phyloP scores from a whole-genome alignment of 2,329 filamentous ascomycete species.

The Arthrinium puccinioides region DNA sequence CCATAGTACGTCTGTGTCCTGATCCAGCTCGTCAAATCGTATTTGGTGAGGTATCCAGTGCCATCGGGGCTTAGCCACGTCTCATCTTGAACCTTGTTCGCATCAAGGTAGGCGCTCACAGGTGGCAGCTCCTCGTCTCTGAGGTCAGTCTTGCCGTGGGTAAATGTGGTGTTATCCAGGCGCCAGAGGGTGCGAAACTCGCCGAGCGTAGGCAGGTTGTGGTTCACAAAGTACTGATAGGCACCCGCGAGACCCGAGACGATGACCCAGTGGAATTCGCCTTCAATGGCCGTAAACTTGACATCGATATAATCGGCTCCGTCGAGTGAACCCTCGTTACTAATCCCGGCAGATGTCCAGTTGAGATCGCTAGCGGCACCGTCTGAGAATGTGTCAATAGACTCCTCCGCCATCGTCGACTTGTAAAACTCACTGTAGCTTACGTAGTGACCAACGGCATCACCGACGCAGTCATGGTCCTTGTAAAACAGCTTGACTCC shows the following conservation, averaged over 20 bases:
- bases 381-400: slow-evolving; percentile 20
- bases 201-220: slow-evolving; percentile 36
- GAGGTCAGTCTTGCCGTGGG: slow-evolving; percentile 34
- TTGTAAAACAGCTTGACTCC: slow-evolving; percentile 20
- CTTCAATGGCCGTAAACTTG: slow-evolving; percentile 35
- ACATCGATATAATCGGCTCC: slow-evolving; percentile 38
- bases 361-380: slow-evolving; percentile 37
- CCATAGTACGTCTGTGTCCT: slow-evolving; percentile 38
- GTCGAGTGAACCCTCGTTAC: slow-evolving; percentile 20
- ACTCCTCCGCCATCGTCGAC: too few relatives aligned
- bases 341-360: slow-evolving; percentile 38
- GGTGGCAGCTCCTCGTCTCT: slow-evolving; percentile 37
- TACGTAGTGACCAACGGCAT: slow-evolving; percentile 23
- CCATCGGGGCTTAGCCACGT: slow-evolving; percentile 42
- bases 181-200: slow-evolving; percentile 44
- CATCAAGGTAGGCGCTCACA: slow-evolving; percentile 31
- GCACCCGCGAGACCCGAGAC: slow-evolving; percentile 39
- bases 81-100: slow-evolving; percentile 45
- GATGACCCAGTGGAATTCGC: slow-evolving; percentile 46
- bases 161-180: slow-evolving; percentile 39
- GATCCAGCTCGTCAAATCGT: slow-evolving; percentile 27
- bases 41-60: slow-evolving; percentile 41
- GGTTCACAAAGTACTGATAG: slow-evolving; percentile 49
- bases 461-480: slow-evolving; percentile 20
- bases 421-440: slow-evolving; percentile 19